Evolutionary conservation across 1,139 yeast genomes (phyloP).

Genomic region (Lizanozyma gosingica): DNA sequence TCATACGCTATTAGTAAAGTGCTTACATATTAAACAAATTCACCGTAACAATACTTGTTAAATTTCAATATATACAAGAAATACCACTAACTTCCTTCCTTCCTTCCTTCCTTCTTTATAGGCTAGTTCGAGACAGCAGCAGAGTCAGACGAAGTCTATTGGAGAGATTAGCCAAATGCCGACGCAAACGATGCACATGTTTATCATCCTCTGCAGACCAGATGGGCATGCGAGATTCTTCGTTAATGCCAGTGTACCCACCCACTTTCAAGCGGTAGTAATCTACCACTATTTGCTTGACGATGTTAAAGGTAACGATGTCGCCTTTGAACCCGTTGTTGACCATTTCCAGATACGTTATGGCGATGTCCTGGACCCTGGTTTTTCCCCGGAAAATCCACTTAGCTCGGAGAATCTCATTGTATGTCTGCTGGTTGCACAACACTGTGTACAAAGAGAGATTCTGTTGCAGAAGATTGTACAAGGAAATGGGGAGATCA

Average conservation of each 20-base stretch:
- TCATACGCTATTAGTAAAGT: too few species aligned
- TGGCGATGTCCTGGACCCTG: slow-evolving; percentile 28
- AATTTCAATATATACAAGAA: too few species aligned
- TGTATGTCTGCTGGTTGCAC: slow-evolving; percentile 36
- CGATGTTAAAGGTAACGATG: slow-evolving; percentile 23
- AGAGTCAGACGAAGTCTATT: background rate
- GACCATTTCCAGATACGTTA: slow-evolving; percentile 27
- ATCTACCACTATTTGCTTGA: slow-evolving; percentile 28
- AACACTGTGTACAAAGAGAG: slow-evolving; percentile 23
- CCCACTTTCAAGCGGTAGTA: slow-evolving; percentile 29
- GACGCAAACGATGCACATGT: background rate
- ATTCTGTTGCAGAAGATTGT: slow-evolving; percentile 27
- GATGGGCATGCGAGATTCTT: background rate
- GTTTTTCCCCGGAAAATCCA: slow-evolving; percentile 35
- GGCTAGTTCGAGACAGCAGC: too few species aligned
- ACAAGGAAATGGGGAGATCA: slow-evolving; percentile 25
- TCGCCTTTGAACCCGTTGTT: slow-evolving; percentile 37
- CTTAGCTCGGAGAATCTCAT: slow-evolving; percentile 26
- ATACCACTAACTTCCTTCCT: too few species aligned
- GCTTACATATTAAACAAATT: too few species aligned
- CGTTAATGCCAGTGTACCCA: slow-evolving; percentile 5
- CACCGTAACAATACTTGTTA: too few species aligned
- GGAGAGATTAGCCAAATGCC: background rate
- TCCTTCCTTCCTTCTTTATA: too few species aligned
- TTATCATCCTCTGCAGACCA: background rate